phyloP scores from a whole-genome alignment of 345 rosid species.

The Eucalyptus polybractea region DNA sequence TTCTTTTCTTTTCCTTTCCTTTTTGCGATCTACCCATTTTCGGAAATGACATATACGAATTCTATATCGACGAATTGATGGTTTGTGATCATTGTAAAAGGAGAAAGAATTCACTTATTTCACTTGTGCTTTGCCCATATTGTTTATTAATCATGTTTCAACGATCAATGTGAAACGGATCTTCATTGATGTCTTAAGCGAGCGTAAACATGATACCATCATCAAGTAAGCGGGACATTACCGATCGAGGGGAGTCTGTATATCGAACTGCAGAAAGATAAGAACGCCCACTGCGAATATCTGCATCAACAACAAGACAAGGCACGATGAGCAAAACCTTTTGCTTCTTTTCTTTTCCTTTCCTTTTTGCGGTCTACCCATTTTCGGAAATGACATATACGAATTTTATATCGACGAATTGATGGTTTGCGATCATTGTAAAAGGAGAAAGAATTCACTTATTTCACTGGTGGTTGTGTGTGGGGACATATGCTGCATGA shows the following conservation, averaged over 20 bases:
- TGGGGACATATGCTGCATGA: not conserved
- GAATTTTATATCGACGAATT: not conserved
- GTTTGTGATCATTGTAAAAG: too few relatives aligned
- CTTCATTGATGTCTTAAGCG: not conserved
- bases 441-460: not conserved
- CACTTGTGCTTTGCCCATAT: not conserved
- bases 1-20: too few relatives aligned
- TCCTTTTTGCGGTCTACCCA: not conserved
- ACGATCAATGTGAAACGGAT: not conserved
- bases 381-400: not conserved
- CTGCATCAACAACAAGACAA: not conserved
- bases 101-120: too few relatives aligned
- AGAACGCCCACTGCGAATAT: not conserved
- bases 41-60: too few relatives aligned
- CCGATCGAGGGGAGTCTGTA: not conserved
- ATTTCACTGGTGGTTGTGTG: not conserved
- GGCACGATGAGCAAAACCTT: not conserved
- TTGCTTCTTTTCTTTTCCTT: not conserved
- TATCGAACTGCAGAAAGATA: not conserved
- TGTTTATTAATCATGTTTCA: not conserved
- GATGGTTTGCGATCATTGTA: not conserved
- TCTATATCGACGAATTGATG: too few relatives aligned
- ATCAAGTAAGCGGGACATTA: not conserved
- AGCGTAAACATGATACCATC: not conserved
- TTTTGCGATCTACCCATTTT: too few relatives aligned